A percentile compares a stretch with the other conserved stretches of the same genome.
Evolutionary conservation across 768 basidiomycete genomes (phyloP).

Genomic region (Trametes villosa): DNA sequence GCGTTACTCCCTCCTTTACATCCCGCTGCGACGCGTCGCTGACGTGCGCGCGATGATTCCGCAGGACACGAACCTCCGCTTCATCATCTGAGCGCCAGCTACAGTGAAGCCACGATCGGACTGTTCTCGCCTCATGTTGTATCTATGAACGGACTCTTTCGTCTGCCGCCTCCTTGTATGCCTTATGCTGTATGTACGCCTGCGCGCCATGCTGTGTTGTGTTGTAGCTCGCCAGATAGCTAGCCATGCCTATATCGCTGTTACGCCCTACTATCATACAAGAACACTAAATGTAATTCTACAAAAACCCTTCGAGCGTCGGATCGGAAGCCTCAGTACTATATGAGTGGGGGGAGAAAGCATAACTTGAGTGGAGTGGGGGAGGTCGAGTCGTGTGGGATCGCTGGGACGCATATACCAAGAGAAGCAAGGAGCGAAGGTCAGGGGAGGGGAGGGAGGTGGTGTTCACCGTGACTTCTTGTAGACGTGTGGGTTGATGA

Average conservation of each 20-base stretch:
- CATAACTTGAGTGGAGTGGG: too few relatives aligned
- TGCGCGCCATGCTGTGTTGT: not conserved
- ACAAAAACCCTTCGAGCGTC: not conserved
- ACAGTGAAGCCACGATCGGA: not conserved
- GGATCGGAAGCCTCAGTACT: too few relatives aligned
- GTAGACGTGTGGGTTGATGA: constrained; percentile 63
- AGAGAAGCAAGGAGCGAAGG: too few relatives aligned
- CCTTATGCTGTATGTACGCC: not conserved
- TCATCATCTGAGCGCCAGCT: constrained; percentile 6
- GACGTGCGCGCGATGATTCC: too few relatives aligned
- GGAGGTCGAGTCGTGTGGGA: too few relatives aligned
- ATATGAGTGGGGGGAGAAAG: too few relatives aligned
- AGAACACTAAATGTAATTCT: constrained; percentile 2
- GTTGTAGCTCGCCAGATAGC: not conserved
- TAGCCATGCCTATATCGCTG: not conserved
- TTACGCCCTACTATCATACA: constrained; percentile 7
- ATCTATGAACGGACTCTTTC: not conserved
- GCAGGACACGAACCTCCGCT: constrained; percentile 14
- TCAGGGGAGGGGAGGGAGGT: too few relatives aligned
- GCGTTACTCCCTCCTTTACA: constrained; percentile 20
- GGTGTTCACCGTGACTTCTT: constrained; percentile 17
- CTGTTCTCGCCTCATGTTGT: not conserved
- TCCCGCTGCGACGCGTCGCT: not conserved
- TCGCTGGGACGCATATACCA: too few relatives aligned
- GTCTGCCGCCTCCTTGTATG: not conserved